Evolutionary conservation across 148 eudicot genomes (phyloP), one percentile per base, ranked within the genome.

Genomic region (Nepenthes mirabilis): DNA sequence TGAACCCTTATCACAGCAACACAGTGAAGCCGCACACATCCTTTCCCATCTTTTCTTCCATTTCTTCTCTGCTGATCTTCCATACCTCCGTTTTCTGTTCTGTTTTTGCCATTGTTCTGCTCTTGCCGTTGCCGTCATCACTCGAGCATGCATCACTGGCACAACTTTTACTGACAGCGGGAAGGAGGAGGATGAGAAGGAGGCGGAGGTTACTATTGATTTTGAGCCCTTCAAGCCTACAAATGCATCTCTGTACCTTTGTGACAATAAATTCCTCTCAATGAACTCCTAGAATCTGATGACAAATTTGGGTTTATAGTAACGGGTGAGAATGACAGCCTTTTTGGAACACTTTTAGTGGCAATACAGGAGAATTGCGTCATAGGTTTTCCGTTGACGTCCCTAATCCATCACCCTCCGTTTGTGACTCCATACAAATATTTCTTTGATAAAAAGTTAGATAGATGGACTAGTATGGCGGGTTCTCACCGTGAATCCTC

Each of bases 181-280:
- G 40, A 56, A 65, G 60, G 68, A 65, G 37, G 56, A 64, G 9
- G 68, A 64, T 56, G 68, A 60, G 40, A 55, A 64, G 60, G 68
- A 64, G 36, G 56, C 55, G 68, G 56, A 65, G 43, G 68, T 65
- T 11, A 56, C 68, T 8, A 56, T 65, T 45, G 68, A 56, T 43
- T 65, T 65, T 56, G 68, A 65, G 45, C 68, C 68, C 2, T 65
- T 65, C 60, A 56, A 56, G 54, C 68, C 68, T 33, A 65, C 56
- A 33, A 65, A 56, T 47, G 68, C 68, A n/a, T 65, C 68, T 55
- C 45, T 65, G 32, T 65, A 65, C 60, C 68, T 65, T 8, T 56
- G 68, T 56, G 68, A 65, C 68, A 65, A 66, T 62, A 66, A 66
- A 51, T 66, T 66, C 36, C 69, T 58, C 52, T 66, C 61, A 66